Conservation (phyloP, 2,329 filamentous ascomycete genomes). For the Acephala macrosclerotiorum region DNA sequence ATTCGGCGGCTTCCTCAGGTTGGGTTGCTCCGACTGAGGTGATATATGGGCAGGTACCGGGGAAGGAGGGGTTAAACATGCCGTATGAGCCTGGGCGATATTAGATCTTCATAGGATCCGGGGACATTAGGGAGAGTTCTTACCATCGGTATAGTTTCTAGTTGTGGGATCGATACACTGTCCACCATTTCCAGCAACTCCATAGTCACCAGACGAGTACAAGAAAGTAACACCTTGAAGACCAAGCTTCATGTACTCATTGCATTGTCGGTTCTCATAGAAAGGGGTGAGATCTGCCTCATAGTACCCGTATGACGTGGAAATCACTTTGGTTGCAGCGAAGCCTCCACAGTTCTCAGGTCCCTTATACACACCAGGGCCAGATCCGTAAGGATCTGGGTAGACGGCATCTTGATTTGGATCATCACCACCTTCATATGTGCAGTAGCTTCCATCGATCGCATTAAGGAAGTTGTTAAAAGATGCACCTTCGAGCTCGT, state of each 20-base stretch:
- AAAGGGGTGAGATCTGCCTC: constrained; percentile 17
- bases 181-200: constrained; percentile 19
- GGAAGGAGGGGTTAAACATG: constrained; percentile 17
- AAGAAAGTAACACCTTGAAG: constrained; percentile 15
- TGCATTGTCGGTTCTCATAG: constrained; percentile 17
- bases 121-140: not conserved
- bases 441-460: constrained; percentile 43
- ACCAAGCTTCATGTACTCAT: constrained; percentile 23
- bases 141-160: constrained; percentile 14
- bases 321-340: constrained; percentile 24
- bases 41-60: constrained; percentile 15
- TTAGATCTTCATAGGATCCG: not conserved
- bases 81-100: not conserved
- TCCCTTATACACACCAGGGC: constrained; percentile 16
- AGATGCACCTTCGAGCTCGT: constrained; percentile 31
- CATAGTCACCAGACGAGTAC: constrained; percentile 23
- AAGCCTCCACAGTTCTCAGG: constrained; percentile 23
- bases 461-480: constrained; percentile 46
- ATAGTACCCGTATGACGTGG: constrained; percentile 18
- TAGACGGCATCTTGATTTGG: constrained; percentile 19
- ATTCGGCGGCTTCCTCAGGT: constrained; percentile 55
- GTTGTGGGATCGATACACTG: constrained; percentile 14
- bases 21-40: constrained; percentile 28
- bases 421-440: constrained; percentile 24
- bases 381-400: constrained; percentile 11